Base-by-base conservation (phyloP, 1,284 basidiomycete species). In the Agroathelia rolfsii region DNA sequence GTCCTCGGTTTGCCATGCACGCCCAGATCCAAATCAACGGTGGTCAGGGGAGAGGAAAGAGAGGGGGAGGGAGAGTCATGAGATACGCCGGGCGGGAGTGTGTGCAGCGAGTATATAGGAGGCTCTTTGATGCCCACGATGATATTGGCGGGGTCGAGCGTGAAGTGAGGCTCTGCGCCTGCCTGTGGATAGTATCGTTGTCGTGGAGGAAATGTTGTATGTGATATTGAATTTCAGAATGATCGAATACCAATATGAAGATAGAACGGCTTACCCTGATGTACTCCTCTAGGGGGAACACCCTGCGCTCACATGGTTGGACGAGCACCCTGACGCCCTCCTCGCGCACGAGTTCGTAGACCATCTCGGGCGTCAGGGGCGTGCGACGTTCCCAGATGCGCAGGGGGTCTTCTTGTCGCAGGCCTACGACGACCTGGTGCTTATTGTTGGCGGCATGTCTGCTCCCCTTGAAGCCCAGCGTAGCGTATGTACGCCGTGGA, bases 71-170 rank as follows among this genome's bases (percentile, higher is more conserved):
- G 25, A 47, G 37, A 49, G 56, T 15, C 50, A 44, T n/a, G 48
- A 47, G 4, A 61, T 44, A 4, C n/a, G n/a, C n/a, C n/a, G n/a
- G n/a, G n/a, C n/a, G 69, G 64, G 19, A 56, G 48, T 4, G 64
- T 68, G 41, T 74, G 52, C n/a, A 89, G 60, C 42, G 75, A 69
- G 21, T 59, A 35, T 3, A 87, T 53, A 3, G 82, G 81, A 0
- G 83, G 76, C 54, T 94, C 89, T 51, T 94, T 94, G 55, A 94
- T 88, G 2, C 88, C 89, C 4, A 92, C 51, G 14, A 88, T 55
- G 28, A 94, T 72, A 46, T 89, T 76, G 2, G 83, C 76, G 11
- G 70, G 61, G 5, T 62, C 55, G n/a, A 88, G 65, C 10, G 61
- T 63, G 1, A 64, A 52, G 34, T 72, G 71, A 24, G 86, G 50